A percentile compares a stretch with the other conserved stretches of the same genome.
phyloP scores from a whole-genome alignment of 2,329 filamentous ascomycete species.

The Cladosporium sp. region DNA sequence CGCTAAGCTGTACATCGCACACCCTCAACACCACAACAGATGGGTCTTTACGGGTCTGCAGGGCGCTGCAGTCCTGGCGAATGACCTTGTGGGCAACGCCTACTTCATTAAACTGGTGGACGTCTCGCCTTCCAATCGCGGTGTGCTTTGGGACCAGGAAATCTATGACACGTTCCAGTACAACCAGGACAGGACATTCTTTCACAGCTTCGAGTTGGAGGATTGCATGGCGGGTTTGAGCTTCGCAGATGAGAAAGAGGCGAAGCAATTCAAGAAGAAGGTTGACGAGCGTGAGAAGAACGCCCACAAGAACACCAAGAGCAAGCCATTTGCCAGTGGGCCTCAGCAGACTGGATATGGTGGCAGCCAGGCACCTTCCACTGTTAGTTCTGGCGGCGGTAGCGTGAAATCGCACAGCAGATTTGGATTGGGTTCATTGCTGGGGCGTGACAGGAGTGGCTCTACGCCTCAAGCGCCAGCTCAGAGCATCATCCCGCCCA shows the following conservation, averaged over 20 bases:
- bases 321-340: conserved; percentile 64
- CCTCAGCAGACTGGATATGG: conserved; percentile 34
- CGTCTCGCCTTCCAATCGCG: conserved; percentile 77
- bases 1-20: conserved; percentile 87
- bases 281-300: conserved; percentile 95
- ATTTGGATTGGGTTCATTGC: conserved; percentile 48
- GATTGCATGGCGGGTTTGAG: conserved; percentile 85
- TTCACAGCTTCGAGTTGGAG: conserved; percentile 95
- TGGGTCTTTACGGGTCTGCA: conserved; percentile 95
- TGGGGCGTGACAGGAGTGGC: conserved; percentile 47
- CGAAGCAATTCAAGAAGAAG: conserved; percentile 95
- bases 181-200: conserved; percentile 96
- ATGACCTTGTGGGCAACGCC: conserved; percentile 91
- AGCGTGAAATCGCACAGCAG: conserved; percentile 41
- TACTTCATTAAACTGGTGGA: conserved; percentile 98
- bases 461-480: conserved; percentile 39
- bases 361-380: conserved; percentile 12
- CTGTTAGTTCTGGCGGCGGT: conserved; percentile 28
- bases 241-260: conserved; percentile 96
- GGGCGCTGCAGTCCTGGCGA: conserved; percentile 84
- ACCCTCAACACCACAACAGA: conserved; percentile 71
- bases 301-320: conserved; percentile 79
- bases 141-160: conserved; percentile 96
- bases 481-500: conserved; percentile 49
- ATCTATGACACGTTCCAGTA: conserved; percentile 94